Base-by-base conservation (phyloP, 148 eudicot species). In the Rhododendron vialii region DNA sequence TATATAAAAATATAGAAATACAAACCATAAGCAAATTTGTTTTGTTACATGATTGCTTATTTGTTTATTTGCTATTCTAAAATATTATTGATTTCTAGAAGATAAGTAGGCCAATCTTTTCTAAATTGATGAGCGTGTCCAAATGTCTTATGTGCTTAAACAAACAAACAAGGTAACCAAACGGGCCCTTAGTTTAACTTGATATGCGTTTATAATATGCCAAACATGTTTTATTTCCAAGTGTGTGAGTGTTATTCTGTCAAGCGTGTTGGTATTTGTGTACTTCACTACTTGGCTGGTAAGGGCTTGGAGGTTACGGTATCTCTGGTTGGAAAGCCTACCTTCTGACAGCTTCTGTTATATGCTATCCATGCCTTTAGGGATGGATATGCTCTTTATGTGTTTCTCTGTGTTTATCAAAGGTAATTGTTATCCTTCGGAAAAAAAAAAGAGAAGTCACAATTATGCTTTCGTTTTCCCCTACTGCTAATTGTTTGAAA, bases 191-290 rank as follows among this genome's bases (percentile, higher is more conserved):
- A 57, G 12, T 61, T 22, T 22, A 61, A 61, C 3, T 61, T 61
- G 3, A 24, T 7, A 2, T 7, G 24, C 67, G 0, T 7, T 61
- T 61, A 61, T 22, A 61, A 22, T 61, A 61, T 6, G 1, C 10
- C 22, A 22, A 24, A 61, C 2, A 7, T 61, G 26, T 24, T 61
- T 22, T 55, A 15, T 4, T 15, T 55, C 1, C 43, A 6, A 6
- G 45, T 41, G 45, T 5, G 45, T 5, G 45, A 41, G 45, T 41
- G 8, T 41, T 41, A 0, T 41, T 41, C 8, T 41, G 0, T 41
- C 7, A 41, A 0, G 8, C 1, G 45, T 41, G 45, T 41, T 0
- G 45, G 0, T 41, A 41, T 41, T 0, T 6, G 1, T 41, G 1
- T 41, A 41, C 45, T 41, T 41, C 45, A 41, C 45, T 41, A 41